Base-by-base conservation (phyloP, 495 filamentous ascomycete species). In the Neurospora africana region DNA sequence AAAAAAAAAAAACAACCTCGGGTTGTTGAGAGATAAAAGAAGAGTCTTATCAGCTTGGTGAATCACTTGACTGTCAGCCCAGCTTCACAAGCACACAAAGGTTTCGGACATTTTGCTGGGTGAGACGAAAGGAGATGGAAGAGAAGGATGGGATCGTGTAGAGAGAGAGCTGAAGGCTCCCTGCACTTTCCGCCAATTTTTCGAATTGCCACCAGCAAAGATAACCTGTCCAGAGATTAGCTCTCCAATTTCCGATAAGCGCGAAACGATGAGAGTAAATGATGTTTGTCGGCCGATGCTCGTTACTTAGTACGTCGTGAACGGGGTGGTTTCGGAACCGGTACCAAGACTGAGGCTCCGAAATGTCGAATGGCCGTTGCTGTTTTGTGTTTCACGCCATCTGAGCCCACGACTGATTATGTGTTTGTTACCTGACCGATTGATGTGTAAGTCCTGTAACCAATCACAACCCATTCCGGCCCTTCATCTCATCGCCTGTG, bases 381-480 rank as follows among this genome's bases (percentile, higher is more conserved):
- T n/a, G 8, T 53, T 10, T 27, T 58, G 47, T 27, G 47, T 58
- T 15, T 58, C 47, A 30, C 21, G 23, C 23, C 21, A 58, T 58
- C 47, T 58, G 47, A 27, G 13, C 23, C 47, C 4, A 58, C 21
- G n/a, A n/a, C n/a, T n/a, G n/a, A n/a, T n/a, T n/a, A n/a, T n/a
- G n/a, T n/a, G n/a, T n/a, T n/a, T n/a, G n/a, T n/a, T n/a, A n/a
- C 10, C 23, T 58, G 47, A 30, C 21, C 30, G 47, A 61, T 61
- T 30, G 21, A 65, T 19, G 53, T 33, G 6, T 61, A 43, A 35
- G 39, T 41, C 15, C 7, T 37, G 68, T 27, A 27, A n/a, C 27
- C 21, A 53, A 65, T 23, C 37, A 21, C 72, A 72, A 74, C 74
- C 73, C 41, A 72, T 36, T 21, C 19, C 13, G 35, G 13, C 43